Evolutionary conservation across 768 basidiomycete species (phyloP).

Genomic region (Tulasnella sp.): DNA sequence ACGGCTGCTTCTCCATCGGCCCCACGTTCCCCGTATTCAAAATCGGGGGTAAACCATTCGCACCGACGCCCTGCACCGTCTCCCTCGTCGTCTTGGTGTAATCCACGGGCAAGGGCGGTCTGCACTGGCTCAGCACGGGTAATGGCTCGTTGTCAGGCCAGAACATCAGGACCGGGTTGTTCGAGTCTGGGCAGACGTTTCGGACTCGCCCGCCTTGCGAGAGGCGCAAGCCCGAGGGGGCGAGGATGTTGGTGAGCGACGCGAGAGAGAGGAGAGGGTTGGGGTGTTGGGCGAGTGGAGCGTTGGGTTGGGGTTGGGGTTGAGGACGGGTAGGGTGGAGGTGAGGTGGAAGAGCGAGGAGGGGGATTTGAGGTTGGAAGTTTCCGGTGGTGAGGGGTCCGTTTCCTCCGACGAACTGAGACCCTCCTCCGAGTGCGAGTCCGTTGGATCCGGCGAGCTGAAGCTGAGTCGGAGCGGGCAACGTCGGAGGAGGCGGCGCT

Average conservation of each 20-base stretch:
- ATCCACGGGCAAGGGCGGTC: constrained; percentile 12
- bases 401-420: no score
- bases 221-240: constrained; percentile 71
- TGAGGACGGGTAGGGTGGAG: no score
- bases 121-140: constrained; percentile 68
- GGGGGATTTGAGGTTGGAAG: not conserved
- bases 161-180: constrained; percentile 68
- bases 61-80: no score
- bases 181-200: constrained; percentile 63
- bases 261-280: constrained; percentile 42
- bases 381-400: not conserved
- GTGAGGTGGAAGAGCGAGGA: not conserved
- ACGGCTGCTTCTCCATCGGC: constrained; percentile 49
- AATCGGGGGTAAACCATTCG: constrained; percentile 54
- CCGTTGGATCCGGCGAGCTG: not conserved
- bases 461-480: not conserved
- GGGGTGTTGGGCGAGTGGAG: no score
- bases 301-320: no score
- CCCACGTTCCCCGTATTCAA: constrained; percentile 82
- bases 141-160: constrained; percentile 86
- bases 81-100: not conserved
- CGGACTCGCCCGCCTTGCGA: constrained; percentile 67
- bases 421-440: not conserved
- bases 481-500: not conserved
- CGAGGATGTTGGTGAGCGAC: constrained; percentile 37